phyloP scores from a whole-genome alignment of 2,329 filamentous ascomycete genomes.

The Bisporella sp. region DNA sequence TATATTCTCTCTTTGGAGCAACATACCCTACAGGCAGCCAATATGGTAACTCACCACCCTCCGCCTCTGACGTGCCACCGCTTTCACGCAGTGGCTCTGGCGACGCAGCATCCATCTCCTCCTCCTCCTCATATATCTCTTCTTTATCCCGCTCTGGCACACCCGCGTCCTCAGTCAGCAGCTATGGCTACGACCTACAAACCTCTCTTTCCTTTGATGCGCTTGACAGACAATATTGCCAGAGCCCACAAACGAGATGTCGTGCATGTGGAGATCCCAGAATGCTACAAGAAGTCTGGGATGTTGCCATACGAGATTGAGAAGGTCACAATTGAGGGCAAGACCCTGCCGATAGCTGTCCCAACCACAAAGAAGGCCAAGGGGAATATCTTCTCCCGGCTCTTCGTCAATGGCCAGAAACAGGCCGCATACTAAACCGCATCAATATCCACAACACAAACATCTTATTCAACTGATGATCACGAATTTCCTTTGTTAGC shows the following conservation, averaged over 20 bases:
- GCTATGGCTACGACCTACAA: conserved; percentile 20
- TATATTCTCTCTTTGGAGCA: conserved; percentile 18
- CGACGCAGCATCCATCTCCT: conserved; percentile 24
- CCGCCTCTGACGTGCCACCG: conserved; percentile 27
- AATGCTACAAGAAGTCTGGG: conserved; percentile 12
- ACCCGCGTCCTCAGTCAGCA: conserved; percentile 27
- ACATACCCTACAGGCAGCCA: conserved; percentile 6
- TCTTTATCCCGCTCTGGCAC: conserved; percentile 24
- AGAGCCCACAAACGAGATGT: conserved; percentile 12
- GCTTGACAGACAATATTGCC: too few species aligned
- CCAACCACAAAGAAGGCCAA: conserved; percentile 1
- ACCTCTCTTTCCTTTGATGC: background rate
- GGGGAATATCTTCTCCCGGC: conserved; percentile 21
- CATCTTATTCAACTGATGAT: background rate
- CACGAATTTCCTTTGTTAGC: background rate
- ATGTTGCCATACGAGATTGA: conserved; percentile 27
- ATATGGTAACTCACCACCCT: conserved; percentile 27
- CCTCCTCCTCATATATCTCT: conserved; percentile 26
- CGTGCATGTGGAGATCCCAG: conserved; percentile 20
- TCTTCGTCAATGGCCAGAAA: conserved; percentile 12
- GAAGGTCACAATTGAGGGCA: conserved; percentile 16
- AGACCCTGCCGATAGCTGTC: conserved; percentile 6
- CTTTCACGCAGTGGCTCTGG: conserved; percentile 24
- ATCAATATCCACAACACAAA: background rate
- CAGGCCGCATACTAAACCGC: background rate